Percentiles rank a stretch among this genome's conserved stretches.
These are phyloP conservation scores for Cadophora sp. DNA, from an alignment of 2,329 filamentous ascomycete species.

Conservation along the genomic window DNA sequence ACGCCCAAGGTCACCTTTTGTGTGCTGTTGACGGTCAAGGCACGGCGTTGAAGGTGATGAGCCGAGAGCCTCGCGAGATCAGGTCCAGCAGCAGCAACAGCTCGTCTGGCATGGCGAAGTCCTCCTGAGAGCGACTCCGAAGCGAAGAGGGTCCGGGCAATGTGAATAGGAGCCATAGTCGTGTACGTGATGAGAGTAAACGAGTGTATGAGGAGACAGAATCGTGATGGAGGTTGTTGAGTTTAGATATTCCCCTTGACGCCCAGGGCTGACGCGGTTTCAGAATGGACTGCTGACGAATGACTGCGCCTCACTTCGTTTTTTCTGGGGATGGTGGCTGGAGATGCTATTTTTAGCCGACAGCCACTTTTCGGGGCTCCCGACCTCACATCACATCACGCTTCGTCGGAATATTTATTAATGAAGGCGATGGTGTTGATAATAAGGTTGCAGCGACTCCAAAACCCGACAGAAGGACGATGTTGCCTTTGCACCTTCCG, in stretches of 20 bases:
- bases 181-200: slow-evolving; percentile 9
- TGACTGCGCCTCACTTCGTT: slow-evolving; percentile 13
- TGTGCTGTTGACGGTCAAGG: slow-evolving; percentile 59
- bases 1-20: slow-evolving; percentile 75
- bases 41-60: slow-evolving; percentile 31
- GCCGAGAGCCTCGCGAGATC: slow-evolving; percentile 31
- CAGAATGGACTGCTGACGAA: slow-evolving; percentile 16
- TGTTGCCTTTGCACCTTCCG: too few species aligned
- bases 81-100: slow-evolving; percentile 29
- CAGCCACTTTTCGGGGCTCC: background rate
- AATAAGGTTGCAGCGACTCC: too few species aligned
- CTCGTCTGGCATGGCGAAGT: slow-evolving; percentile 19
- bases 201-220: slow-evolving; percentile 15
- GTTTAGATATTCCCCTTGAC: slow-evolving; percentile 1
- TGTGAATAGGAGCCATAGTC: slow-evolving; percentile 27
- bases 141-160: slow-evolving; percentile 16
- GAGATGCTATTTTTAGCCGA: slow-evolving; percentile 13
- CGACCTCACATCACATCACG: background rate
- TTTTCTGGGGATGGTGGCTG: slow-evolving; percentile 17
- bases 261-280: slow-evolving; percentile 14
- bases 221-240: background rate
- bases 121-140: slow-evolving; percentile 16
- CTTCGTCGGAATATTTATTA: background rate
- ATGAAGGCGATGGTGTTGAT: too few species aligned
- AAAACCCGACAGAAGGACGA: too few species aligned